Base-by-base conservation (phyloP, 352 stramenopile species). In the Proteromonas lacertae region DNA sequence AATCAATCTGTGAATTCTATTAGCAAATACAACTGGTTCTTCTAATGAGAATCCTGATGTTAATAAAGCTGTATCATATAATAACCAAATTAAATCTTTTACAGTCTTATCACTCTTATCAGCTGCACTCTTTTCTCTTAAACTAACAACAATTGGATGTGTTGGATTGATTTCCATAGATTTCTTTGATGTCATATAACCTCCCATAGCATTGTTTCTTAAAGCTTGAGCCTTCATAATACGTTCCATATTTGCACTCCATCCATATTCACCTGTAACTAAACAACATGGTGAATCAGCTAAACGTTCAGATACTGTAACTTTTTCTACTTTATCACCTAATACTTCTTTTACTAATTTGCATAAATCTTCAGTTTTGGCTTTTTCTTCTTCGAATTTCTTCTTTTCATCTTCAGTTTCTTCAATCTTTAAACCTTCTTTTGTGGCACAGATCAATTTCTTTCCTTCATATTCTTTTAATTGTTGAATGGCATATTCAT, bases 151-250 rank as follows among this genome's bases (percentile, higher is more conserved):
- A 58, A 97, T 98, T 25, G 82, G 73, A 66, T 96, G 88, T 37
- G 68, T 57, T 9, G 83, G 83, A 69, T 98, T 98, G 66, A 98
- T 86, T 62, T 98, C 87, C 75, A 98, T 91, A 32, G 81, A 96
- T 73, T 98, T 98, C 76, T 95, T 96, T 35, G 79, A 92, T 25
- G 62, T 69, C 87, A 98, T 98, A 76, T 96, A 96, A 25, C 73
- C 62, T 42, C 67, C 87, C 31, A 82, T 88, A 52, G 66, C 81
- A 44, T 69, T 73, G 62, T 98, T 83, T 46, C 84, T 75, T 43
- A 98, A 73, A 22, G 87, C 83, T 64, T 98, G 87, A 6, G 87
- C 84, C 63, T 96, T 95, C 87, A 98, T 96, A 60, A 98, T 97
- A 55, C 83, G 79, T 62, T 98, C 86, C 86, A 98, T 98, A 66